Percentiles rank a stretch among this genome's conserved stretches.
phyloP scores from a whole-genome alignment of 495 filamentous ascomycete species.

The Penicillium desertorum region DNA sequence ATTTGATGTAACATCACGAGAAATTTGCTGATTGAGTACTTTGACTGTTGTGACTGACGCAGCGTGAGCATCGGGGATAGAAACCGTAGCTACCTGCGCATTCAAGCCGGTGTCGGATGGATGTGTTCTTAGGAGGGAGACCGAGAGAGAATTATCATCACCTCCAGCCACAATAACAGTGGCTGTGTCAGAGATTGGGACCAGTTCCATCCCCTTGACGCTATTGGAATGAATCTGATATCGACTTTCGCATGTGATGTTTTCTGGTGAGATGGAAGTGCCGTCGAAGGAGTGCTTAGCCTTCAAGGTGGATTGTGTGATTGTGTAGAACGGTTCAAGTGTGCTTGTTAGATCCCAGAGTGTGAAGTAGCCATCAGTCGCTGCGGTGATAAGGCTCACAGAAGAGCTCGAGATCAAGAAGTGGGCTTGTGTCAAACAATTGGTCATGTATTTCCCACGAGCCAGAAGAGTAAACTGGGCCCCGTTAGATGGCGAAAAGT shows the following conservation, averaged over 20 bases:
- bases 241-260: constrained; percentile 36
- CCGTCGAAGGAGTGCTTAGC: constrained; percentile 22
- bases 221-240: constrained; percentile 70
- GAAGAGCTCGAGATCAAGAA: constrained; percentile 39
- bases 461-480: constrained; percentile 55
- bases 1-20: neutral
- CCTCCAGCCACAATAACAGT: constrained; percentile 70
- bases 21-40: constrained; percentile 34
- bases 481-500: constrained; percentile 47
- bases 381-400: constrained; percentile 53
- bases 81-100: constrained; percentile 42
- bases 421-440: constrained; percentile 73
- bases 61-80: constrained; percentile 74
- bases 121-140: constrained; percentile 48
- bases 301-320: constrained; percentile 22
- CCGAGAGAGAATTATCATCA: constrained; percentile 75
- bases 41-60: constrained; percentile 71
- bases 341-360: constrained; percentile 49
- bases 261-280: constrained; percentile 19
- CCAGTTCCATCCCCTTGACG: constrained; percentile 57
- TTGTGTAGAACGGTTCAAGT: constrained; percentile 34
- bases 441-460: constrained; percentile 66
- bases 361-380: constrained; percentile 62
- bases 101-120: constrained; percentile 11
- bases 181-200: constrained; percentile 27